Evolutionary conservation across 2,329 filamentous ascomycete species (phyloP).

Genomic region (Mariannaea sp.): DNA sequence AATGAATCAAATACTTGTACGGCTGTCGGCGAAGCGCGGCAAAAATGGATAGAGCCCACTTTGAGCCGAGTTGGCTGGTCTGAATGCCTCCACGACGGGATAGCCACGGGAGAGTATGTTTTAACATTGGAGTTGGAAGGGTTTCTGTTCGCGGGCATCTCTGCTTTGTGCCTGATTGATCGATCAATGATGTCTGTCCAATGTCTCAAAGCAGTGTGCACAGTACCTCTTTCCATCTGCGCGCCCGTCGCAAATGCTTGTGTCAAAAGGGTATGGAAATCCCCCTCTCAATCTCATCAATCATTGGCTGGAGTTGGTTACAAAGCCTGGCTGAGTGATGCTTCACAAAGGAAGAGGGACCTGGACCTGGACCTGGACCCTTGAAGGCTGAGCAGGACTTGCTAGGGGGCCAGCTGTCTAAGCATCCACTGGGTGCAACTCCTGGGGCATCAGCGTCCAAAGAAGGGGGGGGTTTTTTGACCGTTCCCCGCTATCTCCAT

Average conservation of each 20-base stretch:
- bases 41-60: background rate
- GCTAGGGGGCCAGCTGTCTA: slow-evolving; percentile 37
- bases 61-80: background rate
- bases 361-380: background rate
- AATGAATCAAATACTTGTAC: background rate
- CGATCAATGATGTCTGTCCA: background rate
- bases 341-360: slow-evolving; percentile 26
- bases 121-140: slow-evolving; percentile 8
- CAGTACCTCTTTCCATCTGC: no score
- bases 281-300: slow-evolving; percentile 41
- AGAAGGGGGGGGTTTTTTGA: slow-evolving; percentile 33
- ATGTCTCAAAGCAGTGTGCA: background rate
- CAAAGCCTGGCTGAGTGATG: slow-evolving; percentile 11
- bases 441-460: slow-evolving; percentile 31
- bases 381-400: background rate
- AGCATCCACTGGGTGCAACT: no score
- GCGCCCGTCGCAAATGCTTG: no score
- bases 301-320: slow-evolving; percentile 40
- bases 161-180: background rate
- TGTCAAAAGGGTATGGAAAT: no score
- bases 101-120: background rate
- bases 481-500: slow-evolving; percentile 30
- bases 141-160: slow-evolving; percentile 11
- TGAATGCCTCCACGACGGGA: background rate
- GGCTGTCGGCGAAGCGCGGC: slow-evolving; percentile 10